Base-by-base conservation (phyloP, 352 stramenopile species). In the Phytophthora lateralis region DNA sequence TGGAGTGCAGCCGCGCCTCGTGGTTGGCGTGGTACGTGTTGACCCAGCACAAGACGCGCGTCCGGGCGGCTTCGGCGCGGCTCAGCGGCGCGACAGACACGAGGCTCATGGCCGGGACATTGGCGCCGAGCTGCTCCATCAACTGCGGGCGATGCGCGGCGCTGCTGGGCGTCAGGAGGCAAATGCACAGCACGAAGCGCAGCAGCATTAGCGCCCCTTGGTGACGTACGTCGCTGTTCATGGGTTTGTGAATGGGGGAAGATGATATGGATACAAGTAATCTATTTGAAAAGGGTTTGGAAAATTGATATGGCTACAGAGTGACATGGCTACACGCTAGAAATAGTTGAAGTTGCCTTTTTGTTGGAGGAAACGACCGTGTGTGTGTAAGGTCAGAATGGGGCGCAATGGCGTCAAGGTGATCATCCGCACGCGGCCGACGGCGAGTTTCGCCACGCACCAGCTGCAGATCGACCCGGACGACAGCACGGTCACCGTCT, bases 11-110 rank as follows among this genome's bases (percentile, higher is more conserved):
- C 11, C 84, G 80, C 49, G 60, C 63, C 18, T 68, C 56, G 75
- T 96, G 87, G 67, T 91, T 94, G 38, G 64, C 70, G 66, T 94
- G 78, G 56, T 85, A 93, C 60, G 85, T 96, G 73, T 91, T 92
- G 26, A 94, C 82, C 84, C 83, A 94, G 70, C 87, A 96, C 14
- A 96, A 71, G 44, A 94, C 71, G 41, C 85, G 85, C 44, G 81
- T 75, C 38, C 73, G 55, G 8, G 68, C 39, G 42, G 73, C 71
- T 26, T 85, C 71, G 0, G 63, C n/a, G 4, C 17, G 24, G 15
- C 74, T 75, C 34, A 86, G 66, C 6, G 73, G 70, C 18, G 88
- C 78, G 20, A 91, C 82, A n/a, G 67, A 62, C 32, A 91, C 86
- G 17, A 91, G 75, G 34, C 82, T 34, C 67, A 95, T 85, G n/a